These are phyloP conservation scores for Tritrichomonas foetus DNA, from an alignment of 208 protist species.

Conservation along the genomic window DNA sequence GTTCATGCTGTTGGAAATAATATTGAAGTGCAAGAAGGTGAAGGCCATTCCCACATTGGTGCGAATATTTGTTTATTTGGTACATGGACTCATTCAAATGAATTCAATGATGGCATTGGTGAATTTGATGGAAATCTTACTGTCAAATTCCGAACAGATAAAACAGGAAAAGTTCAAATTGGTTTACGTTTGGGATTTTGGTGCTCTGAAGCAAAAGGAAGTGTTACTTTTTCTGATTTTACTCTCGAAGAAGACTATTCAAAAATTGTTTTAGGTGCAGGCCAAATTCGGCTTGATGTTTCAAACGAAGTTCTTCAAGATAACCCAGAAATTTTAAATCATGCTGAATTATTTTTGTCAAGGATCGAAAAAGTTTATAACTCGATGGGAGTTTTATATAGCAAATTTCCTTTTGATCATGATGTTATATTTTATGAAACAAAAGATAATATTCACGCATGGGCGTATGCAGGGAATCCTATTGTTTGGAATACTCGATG, in stretches of 20 bases:
- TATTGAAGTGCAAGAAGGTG: background rate
- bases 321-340: background rate
- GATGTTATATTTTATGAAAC: background rate
- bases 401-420: background rate
- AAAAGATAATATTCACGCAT: background rate
- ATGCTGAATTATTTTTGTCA: background rate
- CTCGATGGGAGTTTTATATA: background rate
- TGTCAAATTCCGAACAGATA: background rate
- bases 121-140: background rate
- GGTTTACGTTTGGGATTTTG: background rate
- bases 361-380: background rate
- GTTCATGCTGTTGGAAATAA: background rate
- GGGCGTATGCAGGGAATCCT: slow-evolving; percentile 5
- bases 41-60: background rate
- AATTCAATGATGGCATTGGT: background rate
- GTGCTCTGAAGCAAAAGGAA: slow-evolving; percentile 27
- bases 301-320: background rate
- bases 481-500: slow-evolving; percentile 24
- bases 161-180: background rate
- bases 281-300: background rate
- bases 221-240: background rate
- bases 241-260: background rate
- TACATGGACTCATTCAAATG: background rate
- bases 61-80: background rate
- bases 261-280: background rate